phyloP scores from a whole-genome alignment of 768 basidiomycete species.

The Tylopilus cervinicoccineus region DNA sequence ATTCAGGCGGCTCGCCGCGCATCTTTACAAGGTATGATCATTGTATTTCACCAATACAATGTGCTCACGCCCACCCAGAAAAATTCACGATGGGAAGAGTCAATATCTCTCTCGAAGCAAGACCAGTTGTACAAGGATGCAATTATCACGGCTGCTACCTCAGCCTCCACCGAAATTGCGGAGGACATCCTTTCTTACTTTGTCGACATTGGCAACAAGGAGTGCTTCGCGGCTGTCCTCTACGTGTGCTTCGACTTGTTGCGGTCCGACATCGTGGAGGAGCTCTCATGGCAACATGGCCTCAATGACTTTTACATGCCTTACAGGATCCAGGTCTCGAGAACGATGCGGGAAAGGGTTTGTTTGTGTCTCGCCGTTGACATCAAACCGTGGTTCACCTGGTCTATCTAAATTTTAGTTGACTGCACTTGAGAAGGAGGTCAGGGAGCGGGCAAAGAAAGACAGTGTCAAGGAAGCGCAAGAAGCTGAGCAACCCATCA shows the following conservation, averaged over 20 bases:
- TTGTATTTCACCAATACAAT: background rate
- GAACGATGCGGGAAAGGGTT: constrained; percentile 75
- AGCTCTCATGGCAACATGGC: constrained; percentile 94
- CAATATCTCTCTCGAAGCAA: constrained; percentile 90
- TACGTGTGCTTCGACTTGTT: constrained; percentile 96
- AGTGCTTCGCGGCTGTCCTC: constrained; percentile 89
- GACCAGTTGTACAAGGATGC: constrained; percentile 98
- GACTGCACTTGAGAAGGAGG: constrained; percentile 79
- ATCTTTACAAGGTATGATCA: constrained; percentile 81
- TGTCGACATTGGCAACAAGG: constrained; percentile 97
- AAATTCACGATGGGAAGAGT: constrained; percentile 95
- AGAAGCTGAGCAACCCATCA: constrained; percentile 82
- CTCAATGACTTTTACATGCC: constrained; percentile 98
- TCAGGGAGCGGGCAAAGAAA: constrained; percentile 83
- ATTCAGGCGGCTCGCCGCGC: constrained; percentile 91
- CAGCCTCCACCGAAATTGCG: constrained; percentile 80
- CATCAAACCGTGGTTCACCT: constrained; percentile 7
- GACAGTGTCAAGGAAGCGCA: constrained; percentile 85
- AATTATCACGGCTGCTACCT: constrained; percentile 88
- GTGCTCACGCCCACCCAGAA: constrained; percentile 48
- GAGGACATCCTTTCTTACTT: constrained; percentile 96
- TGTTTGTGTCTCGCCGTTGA: constrained; percentile 6
- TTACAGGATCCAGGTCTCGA: constrained; percentile 84
- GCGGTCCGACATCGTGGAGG: constrained; percentile 88
- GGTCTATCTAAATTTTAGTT: constrained; percentile 40